Evolutionary conservation across 164 flowering plant genomes (phyloP).

Genomic region (Warburgia ugandensis): DNA sequence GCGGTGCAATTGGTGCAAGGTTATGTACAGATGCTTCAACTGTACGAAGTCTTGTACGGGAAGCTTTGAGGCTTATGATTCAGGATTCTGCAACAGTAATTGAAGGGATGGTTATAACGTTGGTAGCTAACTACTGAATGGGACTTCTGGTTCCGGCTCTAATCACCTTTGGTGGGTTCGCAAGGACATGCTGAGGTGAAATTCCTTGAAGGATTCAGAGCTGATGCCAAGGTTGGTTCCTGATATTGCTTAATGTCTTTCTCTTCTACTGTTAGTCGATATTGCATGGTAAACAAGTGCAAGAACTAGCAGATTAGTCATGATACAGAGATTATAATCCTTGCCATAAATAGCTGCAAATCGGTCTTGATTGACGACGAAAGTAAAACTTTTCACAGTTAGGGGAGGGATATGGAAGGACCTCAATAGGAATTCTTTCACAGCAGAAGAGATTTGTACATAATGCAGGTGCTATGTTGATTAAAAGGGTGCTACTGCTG

Average conservation of each 20-base stretch:
- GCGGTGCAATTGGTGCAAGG: constrained; percentile 46
- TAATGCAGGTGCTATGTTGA: not conserved
- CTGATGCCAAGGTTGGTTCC: constrained; percentile 32
- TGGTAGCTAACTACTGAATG: constrained; percentile 35
- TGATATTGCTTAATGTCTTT: no score
- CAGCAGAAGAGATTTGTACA: no score
- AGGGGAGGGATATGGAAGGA: no score
- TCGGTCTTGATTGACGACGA: no score
- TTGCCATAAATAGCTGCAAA: no score
- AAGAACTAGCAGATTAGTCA: no score
- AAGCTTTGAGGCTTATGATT: constrained; percentile 27
- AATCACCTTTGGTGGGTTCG: constrained; percentile 25
- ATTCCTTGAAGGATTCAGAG: constrained; percentile 28
- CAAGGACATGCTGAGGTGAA: constrained; percentile 30
- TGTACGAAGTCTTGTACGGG: constrained; percentile 34
- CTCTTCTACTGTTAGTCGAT: no score
- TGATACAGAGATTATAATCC: no score
- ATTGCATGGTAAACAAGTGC: not conserved
- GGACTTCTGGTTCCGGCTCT: constrained; percentile 25
- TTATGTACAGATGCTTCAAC: constrained; percentile 24
- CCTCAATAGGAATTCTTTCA: no score
- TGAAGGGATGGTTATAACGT: constrained; percentile 32
- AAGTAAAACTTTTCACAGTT: no score
- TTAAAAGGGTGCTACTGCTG: not conserved
- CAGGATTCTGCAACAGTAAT: constrained; percentile 31